These are phyloP conservation scores for Cytauxzoon felis DNA, from an alignment of 169 alveolate genomes.

Conservation along the genomic window DNA sequence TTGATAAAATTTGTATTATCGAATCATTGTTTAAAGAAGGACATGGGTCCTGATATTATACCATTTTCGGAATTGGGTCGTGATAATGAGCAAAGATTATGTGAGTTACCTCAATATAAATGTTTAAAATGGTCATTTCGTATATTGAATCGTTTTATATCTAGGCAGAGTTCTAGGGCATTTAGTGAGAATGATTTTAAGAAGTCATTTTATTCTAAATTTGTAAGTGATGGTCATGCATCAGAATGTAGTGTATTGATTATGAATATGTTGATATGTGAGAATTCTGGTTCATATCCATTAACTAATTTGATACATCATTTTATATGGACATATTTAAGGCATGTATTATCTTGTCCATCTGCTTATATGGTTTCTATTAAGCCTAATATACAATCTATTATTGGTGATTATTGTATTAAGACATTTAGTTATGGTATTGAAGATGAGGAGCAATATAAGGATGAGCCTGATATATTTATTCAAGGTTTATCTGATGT, in stretches of 20 bases:
- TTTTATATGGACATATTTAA: constrained; percentile 48
- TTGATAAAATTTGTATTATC: constrained; percentile 18
- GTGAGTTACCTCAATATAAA: constrained; percentile 32
- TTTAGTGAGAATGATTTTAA: constrained; percentile 16
- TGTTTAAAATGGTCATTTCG: constrained; percentile 60
- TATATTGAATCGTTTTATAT: constrained; percentile 43
- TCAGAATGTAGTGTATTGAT: neutral
- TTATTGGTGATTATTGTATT: constrained; percentile 38
- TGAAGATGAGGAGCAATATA: constrained; percentile 31
- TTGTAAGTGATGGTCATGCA: constrained; percentile 31
- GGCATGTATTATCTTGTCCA: constrained; percentile 13
- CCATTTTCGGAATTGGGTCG: constrained; percentile 48
- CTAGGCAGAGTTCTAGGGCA: constrained; percentile 25
- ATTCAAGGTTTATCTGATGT: constrained; percentile 47
- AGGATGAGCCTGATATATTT: constrained; percentile 46
- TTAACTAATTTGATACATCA: constrained; percentile 42
- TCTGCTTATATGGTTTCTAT: constrained; percentile 13
- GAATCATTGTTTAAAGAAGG: constrained; percentile 3
- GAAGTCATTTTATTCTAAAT: constrained; percentile 9
- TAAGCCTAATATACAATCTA: constrained; percentile 16
- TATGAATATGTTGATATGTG: constrained; percentile 13
- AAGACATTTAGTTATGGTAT: constrained; percentile 37
- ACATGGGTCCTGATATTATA: constrained; percentile 3
- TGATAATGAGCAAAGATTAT: constrained; percentile 26
- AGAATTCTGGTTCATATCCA: constrained; percentile 10